These are phyloP conservation scores for Microsporum audouinii DNA, from an alignment of 2,329 filamentous ascomycete species.

Conservation along the genomic window DNA sequence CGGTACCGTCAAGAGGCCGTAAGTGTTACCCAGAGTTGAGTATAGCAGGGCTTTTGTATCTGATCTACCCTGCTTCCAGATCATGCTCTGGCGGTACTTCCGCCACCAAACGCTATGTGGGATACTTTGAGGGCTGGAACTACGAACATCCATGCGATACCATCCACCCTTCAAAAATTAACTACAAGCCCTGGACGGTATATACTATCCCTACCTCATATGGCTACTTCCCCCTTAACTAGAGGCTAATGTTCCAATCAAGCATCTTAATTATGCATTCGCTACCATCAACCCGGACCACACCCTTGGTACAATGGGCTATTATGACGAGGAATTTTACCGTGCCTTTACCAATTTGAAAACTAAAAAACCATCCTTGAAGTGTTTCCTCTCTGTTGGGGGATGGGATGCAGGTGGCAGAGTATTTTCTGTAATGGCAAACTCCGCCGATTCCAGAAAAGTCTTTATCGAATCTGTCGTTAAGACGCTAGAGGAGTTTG, in stretches of 20 bases:
- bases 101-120: conserved; percentile 17
- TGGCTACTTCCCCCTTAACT: background rate
- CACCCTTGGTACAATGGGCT: background rate
- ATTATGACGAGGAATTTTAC: conserved; percentile 3
- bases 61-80: conserved; percentile 3
- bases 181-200: conserved; percentile 9
- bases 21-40: background rate
- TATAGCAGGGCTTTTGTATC: background rate
- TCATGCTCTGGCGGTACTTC: conserved; percentile 4
- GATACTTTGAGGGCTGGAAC: conserved; percentile 29
- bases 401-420: conserved; percentile 10
- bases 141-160: conserved; percentile 6
- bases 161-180: conserved; percentile 8
- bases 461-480: conserved; percentile 10
- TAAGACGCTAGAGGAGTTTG: conserved; percentile 6
- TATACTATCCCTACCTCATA: background rate
- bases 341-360: conserved; percentile 5
- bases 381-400: conserved; percentile 8
- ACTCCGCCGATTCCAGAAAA: conserved; percentile 7
- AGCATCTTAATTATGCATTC: conserved; percentile 30
- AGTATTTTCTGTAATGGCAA: conserved; percentile 18
- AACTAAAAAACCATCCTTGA: conserved; percentile 6
- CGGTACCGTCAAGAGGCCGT: conserved; percentile 3
- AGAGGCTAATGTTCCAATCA: conserved; percentile 3
- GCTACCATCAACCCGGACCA: conserved; percentile 14